Evolutionary conservation across 805 yeast species (phyloP).

Genomic region (Ogataea chonburiensis): DNA sequence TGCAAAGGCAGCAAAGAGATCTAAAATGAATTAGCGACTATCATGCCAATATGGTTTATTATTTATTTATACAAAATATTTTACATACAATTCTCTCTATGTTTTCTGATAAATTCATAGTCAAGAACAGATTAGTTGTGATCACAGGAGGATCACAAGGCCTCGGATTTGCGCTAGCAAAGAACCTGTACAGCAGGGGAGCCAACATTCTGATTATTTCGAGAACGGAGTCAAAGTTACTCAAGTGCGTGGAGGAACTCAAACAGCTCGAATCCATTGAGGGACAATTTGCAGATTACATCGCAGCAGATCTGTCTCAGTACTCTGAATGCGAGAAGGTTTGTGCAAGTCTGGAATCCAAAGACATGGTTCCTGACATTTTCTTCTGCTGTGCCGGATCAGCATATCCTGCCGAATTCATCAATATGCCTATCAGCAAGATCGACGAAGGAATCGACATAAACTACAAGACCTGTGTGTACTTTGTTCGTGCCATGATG

Average conservation of each 20-base stretch:
- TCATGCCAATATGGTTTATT: no score
- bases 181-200: conserved; percentile 41
- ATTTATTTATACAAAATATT: no score
- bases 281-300: conserved; percentile 39
- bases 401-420: conserved; percentile 73
- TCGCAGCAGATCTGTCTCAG: conserved; percentile 63
- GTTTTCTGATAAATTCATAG: conserved; percentile 21
- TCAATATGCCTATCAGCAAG: conserved; percentile 59
- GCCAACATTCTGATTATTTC: conserved; percentile 76
- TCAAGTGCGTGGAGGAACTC: conserved; percentile 47
- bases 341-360: conserved; percentile 36
- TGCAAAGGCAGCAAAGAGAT: conserved; percentile 26
- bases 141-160: conserved; percentile 97
- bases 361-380: conserved; percentile 54
- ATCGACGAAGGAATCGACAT: conserved; percentile 59
- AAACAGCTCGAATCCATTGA: conserved; percentile 30
- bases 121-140: conserved; percentile 56
- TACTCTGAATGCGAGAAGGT: conserved; percentile 46
- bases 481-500: conserved; percentile 63
- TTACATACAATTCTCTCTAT: neutral
- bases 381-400: conserved; percentile 88
- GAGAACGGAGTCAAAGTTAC: conserved; percentile 63
- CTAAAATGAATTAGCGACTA: no score
- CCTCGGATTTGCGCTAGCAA: conserved; percentile 77
- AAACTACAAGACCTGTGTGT: conserved; percentile 74